Base-by-base conservation (phyloP, 768 basidiomycete genomes). In the Russula vinacea region DNA sequence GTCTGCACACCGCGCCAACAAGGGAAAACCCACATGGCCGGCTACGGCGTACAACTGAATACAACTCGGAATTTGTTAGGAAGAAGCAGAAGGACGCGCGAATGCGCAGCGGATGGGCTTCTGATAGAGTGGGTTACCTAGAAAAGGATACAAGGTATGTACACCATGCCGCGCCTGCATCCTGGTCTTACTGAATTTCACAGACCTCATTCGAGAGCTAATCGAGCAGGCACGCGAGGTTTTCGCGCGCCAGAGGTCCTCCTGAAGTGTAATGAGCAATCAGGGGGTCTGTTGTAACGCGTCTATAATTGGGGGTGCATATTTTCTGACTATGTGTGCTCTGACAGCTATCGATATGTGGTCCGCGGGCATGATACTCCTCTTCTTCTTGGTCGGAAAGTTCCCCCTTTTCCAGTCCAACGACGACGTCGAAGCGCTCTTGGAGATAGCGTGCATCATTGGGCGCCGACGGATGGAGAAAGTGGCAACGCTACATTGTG, bases 221-320 rank as follows among this genome's bases (percentile, higher is more conserved):
- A 98, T 72, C 85, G 97, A 54, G 97, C 97, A 1, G 97, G 97
- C 4, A 99, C 97, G 14, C 78, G 97, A 70, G 97, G 97, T 0
- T 99, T 99, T 74, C 85, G 97, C 62, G 94, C 97, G 1, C 97
- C 97, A 0, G 97, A 99, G 71, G 96, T 99, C 2, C 75, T 99
- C 42, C 74, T 99, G 45, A 99, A 98, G 74, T 99, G 97, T 70
- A 85, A 85, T 4, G 89, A 93, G 70, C 97, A 99, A 76, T 88
- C 87, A 10, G 93, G 92, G 66, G 92, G 96, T 95, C 69, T 66
- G 85, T 76, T 35, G 62, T 63, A 24, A 24, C 16, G 22, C 32
- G 22, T 44, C 33, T 24, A 26, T 16, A 44, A 32, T 11, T 19
- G 56, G 44, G 44, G 10, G 42, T 54, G 42, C 44, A 44, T 56